Conservation (phyloP, 1,284 basidiomycete species). For the Puccinia triticina region DNA sequence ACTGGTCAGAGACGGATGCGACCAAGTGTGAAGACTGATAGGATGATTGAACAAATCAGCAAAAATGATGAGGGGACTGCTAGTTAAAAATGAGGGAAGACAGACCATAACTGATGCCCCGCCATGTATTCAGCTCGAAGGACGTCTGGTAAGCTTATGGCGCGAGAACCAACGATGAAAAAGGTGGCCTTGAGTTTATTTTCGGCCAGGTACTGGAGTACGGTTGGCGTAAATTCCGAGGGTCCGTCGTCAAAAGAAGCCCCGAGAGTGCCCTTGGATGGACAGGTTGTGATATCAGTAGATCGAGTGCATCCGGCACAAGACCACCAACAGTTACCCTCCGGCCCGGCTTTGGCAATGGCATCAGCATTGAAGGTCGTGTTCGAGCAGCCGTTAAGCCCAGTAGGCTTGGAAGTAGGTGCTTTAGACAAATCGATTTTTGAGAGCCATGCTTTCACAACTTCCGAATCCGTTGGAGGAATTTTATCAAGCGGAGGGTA, state of each 20-base stretch:
- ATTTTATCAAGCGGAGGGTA: slow-evolving; percentile 73
- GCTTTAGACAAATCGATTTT: slow-evolving; percentile 70
- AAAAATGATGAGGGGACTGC: not conserved
- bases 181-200: slow-evolving; percentile 78
- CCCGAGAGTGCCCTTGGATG: slow-evolving; percentile 74
- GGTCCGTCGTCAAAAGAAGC: slow-evolving; percentile 66
- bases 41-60: slow-evolving; percentile 56
- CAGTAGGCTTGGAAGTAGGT: slow-evolving; percentile 65
- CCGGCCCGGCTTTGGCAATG: slow-evolving; percentile 70
- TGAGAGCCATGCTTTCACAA: slow-evolving; percentile 74
- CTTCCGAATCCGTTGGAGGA: slow-evolving; percentile 70
- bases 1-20: slow-evolving; percentile 69
- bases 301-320: slow-evolving; percentile 75
- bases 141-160: slow-evolving; percentile 75
- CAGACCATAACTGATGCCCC: slow-evolving; percentile 54
- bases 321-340: slow-evolving; percentile 79
- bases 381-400: slow-evolving; percentile 70
- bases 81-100: slow-evolving; percentile 58
- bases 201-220: slow-evolving; percentile 71
- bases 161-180: slow-evolving; percentile 88
- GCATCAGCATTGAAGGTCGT: slow-evolving; percentile 66
- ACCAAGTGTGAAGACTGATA: slow-evolving; percentile 63
- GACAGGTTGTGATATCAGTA: slow-evolving; percentile 75
- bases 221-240: slow-evolving; percentile 73
- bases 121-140: slow-evolving; percentile 80